Base-by-base conservation (phyloP, 2,329 filamentous ascomycete species). In the Cladosporium halotolerans region DNA sequence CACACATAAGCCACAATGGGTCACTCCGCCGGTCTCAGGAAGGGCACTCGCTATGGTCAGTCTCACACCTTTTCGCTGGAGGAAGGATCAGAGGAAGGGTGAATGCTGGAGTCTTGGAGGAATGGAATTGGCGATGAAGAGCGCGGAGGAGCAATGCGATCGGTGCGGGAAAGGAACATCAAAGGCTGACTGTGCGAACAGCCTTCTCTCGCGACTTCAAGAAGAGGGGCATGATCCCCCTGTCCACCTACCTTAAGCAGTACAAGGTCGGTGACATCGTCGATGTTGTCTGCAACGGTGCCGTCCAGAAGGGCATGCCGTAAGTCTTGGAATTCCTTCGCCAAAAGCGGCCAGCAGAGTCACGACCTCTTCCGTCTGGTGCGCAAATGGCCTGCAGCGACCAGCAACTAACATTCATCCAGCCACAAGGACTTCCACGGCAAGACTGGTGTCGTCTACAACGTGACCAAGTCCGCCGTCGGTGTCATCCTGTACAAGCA, bases 401-500 rank as follows among this genome's bases (percentile, higher is more conserved):
- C 28, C 13, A 34, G n/a, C 34, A 42, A 48, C 51, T 55, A 45
- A 60, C 43, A 45, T 54, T n/a, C 18, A 13, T 43, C 55, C 58
- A 67, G 89, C 91, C 92, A 91, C 86, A 96, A 96, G 84, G 88
- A 96, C 79, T 96, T 95, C 86, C 91, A 97, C 84, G 93, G 92
- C 73, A 97, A 97, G 88, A 96, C 91, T 62, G 70, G 70, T 59
- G 68, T 72, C 59, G 63, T 72, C 68, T 72, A 71, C 88, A 99
- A 99, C 83, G 93, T 99, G 70, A 93, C 92, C 79, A 96, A 96
- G 85, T 88, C 84, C 69, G 88, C 93, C 64, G 90, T 99, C 74
- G 93, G 93, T 71, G 88, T 99, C 77, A 96, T 99, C 80, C 88
- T 99, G 79, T 92, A 95, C 88, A 96, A 96, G 85, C 89, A 95